Evolutionary conservation across 2,329 filamentous ascomycete genomes (phyloP).

Genomic region (Cytospora piceicola): DNA sequence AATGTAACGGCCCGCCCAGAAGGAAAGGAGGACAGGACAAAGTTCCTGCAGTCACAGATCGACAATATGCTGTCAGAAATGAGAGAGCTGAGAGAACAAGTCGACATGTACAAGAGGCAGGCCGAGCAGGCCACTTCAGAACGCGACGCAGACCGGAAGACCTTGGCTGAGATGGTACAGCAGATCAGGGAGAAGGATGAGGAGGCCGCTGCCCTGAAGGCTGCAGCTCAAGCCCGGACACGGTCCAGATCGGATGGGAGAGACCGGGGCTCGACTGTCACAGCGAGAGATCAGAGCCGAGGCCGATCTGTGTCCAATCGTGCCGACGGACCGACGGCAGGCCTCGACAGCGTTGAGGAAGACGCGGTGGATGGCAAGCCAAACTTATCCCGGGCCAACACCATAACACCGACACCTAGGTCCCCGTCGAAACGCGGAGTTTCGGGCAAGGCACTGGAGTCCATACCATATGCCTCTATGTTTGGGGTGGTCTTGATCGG

Average conservation of each 20-base stretch:
- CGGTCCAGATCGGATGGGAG: conserved; percentile 44
- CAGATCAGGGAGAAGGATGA: conserved; percentile 72
- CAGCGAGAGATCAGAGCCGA: conserved; percentile 29
- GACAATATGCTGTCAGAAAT: conserved; percentile 80
- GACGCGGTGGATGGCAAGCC: conserved; percentile 44
- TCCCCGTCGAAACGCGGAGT: conserved; percentile 44
- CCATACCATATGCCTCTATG: conserved; percentile 79
- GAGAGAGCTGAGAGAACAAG: conserved; percentile 76
- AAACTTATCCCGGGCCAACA: conserved; percentile 53
- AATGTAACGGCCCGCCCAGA: conserved; percentile 37
- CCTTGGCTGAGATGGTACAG: conserved; percentile 84
- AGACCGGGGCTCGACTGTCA: conserved; percentile 34
- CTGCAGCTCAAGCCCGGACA: conserved; percentile 39
- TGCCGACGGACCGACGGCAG: conserved; percentile 23
- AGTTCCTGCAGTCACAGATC: conserved; percentile 67
- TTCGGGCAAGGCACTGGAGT: conserved; percentile 54
- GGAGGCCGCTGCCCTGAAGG: conserved; percentile 49
- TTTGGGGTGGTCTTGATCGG: conserved; percentile 80
- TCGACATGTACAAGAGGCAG: conserved; percentile 75
- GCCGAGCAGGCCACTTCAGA: conserved; percentile 83
- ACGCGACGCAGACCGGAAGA: conserved; percentile 70
- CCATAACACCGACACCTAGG: conserved; percentile 50
- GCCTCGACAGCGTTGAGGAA: conserved; percentile 36
- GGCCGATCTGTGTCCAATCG: conserved; percentile 30
- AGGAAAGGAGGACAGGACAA: conserved; percentile 16